A percentile compares a stretch with the other conserved stretches of the same genome.
Conservation (phyloP, 139 green algal species). For the Coelastrella sp. region DNA sequence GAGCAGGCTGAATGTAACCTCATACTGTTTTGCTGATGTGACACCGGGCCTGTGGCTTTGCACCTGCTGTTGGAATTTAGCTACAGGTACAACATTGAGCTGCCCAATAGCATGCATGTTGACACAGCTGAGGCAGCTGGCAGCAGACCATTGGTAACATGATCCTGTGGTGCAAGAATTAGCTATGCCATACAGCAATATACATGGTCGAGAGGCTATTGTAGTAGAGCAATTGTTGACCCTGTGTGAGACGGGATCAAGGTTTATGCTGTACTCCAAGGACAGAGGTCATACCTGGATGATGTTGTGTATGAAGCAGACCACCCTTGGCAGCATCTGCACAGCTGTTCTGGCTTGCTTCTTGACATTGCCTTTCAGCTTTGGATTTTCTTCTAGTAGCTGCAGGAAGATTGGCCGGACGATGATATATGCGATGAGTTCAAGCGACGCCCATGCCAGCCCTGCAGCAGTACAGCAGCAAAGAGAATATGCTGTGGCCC, state of each 20-base stretch:
- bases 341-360: not conserved
- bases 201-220: too few relatives aligned
- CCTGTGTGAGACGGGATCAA: too few relatives aligned
- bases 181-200: too few relatives aligned
- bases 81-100: too few relatives aligned
- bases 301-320: slow-evolving; percentile 50
- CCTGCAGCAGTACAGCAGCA: slow-evolving; percentile 35
- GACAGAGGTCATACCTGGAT: slow-evolving; percentile 14
- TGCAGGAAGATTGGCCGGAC: slow-evolving; percentile 26
- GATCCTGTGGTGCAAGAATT: too few relatives aligned
- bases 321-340: slow-evolving; percentile 44
- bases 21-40: not conserved
- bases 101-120: too few relatives aligned
- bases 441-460: slow-evolving; percentile 33
- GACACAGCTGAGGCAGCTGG: too few relatives aligned
- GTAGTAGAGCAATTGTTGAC: too few relatives aligned
- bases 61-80: too few relatives aligned
- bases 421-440: slow-evolving; percentile 18
- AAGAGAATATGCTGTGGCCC: not conserved
- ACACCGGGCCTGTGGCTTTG: too few relatives aligned
- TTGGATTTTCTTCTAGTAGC: slow-evolving; percentile 43
- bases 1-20: not conserved
- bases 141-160: too few relatives aligned
- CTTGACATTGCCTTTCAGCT: slow-evolving; percentile 25
- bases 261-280: too few relatives aligned